Evolutionary conservation across 495 filamentous ascomycete genomes (phyloP), one percentile per base, ranked within the genome.

Genomic region (Thermochaetoides thermophila): DNA sequence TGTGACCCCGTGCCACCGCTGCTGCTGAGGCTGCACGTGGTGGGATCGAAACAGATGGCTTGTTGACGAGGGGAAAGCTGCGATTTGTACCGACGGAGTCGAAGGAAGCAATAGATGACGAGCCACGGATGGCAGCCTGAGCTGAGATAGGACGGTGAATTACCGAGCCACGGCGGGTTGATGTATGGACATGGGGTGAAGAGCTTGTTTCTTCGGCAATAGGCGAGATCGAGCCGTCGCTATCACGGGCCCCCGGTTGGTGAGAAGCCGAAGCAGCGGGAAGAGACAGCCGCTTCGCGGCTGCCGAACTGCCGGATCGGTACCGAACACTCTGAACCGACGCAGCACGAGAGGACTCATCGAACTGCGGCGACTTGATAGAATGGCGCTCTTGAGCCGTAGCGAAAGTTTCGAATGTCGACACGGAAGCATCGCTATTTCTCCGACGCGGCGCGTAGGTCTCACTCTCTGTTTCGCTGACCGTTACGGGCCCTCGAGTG

Each of bases 361-460:
- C 28, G 19, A 23, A 35, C 14, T 33, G 27, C 9, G 41, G 42
- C 28, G 51, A 55, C 26, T 38, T 50, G 15, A 49, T 57, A 5
- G 44, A 53, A 5, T 56, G 46, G 1, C 71, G 77, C 56, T 92
- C 85, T 0, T 64, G 73, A 19, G 85, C 85, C 0, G 85, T 93
- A 10, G 77, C 80, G 57, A 89, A 94, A 0, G 81, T 81, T 4
- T 77, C 81, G 12, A 79, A 57, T 0, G 82, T 87, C 5, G 81
- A 85, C 2, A 76, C 56, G 0, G 84, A 86, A 19, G 70, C 71
- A 17, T 49, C 56, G 47, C 83, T 91, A 33, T 68, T 61, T 26
- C 71, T 61, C 32, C 77, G 40, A 24, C 29, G 39, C 9, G 21
- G 24, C n/a, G 18, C 31, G 25, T 24, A 19, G 1, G 24, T 32